Conservation (phyloP, 2,329 filamentous ascomycete species). For the Fusarium coffeatum region DNA sequence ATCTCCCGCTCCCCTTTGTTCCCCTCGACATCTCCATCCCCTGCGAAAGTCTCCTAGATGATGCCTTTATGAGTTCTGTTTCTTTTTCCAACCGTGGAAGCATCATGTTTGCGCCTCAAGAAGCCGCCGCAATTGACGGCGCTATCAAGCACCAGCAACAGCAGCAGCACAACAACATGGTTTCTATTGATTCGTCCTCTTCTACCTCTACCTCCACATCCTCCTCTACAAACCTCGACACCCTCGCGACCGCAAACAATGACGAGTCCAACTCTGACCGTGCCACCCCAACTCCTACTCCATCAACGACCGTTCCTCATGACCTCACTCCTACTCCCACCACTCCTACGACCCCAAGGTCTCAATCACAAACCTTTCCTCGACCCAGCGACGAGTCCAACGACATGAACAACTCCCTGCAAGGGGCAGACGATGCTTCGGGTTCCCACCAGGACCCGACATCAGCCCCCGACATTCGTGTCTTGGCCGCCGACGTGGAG, state of each 20-base stretch:
- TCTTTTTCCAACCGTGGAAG: constrained; percentile 73
- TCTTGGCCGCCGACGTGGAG: constrained; percentile 67
- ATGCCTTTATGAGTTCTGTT: constrained; percentile 67
- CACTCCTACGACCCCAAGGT: constrained; percentile 42
- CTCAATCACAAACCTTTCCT: constrained; percentile 35
- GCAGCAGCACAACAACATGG: constrained; percentile 1
- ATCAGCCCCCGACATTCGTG: constrained; percentile 60
- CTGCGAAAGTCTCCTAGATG: constrained; percentile 66
- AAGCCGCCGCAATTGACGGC: constrained; percentile 40
- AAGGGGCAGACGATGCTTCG: constrained; percentile 24
- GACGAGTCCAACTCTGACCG: constrained; percentile 37
- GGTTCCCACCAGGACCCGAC: constrained; percentile 30
- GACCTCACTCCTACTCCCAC: constrained; percentile 28
- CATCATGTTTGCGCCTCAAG: constrained; percentile 68
- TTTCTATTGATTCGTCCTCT: constrained; percentile 19
- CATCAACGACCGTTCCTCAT: constrained; percentile 27
- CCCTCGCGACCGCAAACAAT: constrained; percentile 26
- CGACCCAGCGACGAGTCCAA: constrained; percentile 43
- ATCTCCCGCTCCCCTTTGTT: constrained; percentile 55
- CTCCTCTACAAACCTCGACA: constrained; percentile 9
- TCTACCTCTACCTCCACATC: constrained; percentile 12
- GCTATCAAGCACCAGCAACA: constrained; percentile 25
- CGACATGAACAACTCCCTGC: constrained; percentile 38
- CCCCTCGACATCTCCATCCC: constrained; percentile 69
- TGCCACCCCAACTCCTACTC: constrained; percentile 36